Evolutionary conservation across 2,329 filamentous ascomycete genomes (phyloP).

Genomic region (Erysiphe pulchra): DNA sequence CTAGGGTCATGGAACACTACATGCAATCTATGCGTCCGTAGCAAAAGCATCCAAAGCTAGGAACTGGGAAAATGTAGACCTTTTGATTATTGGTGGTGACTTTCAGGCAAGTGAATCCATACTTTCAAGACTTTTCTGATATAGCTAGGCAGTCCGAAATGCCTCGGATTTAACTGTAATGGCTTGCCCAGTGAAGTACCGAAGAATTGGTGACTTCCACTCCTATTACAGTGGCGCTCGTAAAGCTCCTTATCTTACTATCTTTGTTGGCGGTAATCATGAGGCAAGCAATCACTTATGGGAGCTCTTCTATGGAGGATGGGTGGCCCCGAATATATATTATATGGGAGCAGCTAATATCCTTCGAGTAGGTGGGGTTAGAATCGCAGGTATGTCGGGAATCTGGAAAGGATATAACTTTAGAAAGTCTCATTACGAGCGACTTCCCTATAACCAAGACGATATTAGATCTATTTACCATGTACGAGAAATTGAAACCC

Average conservation of each 20-base stretch:
- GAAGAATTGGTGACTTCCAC: slow-evolving; percentile 72
- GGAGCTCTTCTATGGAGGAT: slow-evolving; percentile 89
- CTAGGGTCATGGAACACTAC: slow-evolving; percentile 71
- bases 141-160: slow-evolving; percentile 52
- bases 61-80: slow-evolving; percentile 58
- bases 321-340: slow-evolving; percentile 93
- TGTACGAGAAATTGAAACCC: slow-evolving; percentile 67
- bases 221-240: slow-evolving; percentile 68
- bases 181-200: slow-evolving; percentile 73
- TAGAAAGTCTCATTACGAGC: slow-evolving; percentile 56
- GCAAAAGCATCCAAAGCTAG: slow-evolving; percentile 39
- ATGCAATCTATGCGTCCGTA: slow-evolving; percentile 74
- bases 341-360: slow-evolving; percentile 89
- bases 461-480: slow-evolving; percentile 74
- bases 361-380: slow-evolving; percentile 53
- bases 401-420: slow-evolving; percentile 92
- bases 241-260: slow-evolving; percentile 61
- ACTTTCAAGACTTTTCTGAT: slow-evolving; percentile 1
- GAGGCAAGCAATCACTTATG: slow-evolving; percentile 76
- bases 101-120: slow-evolving; percentile 39
- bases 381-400: slow-evolving; percentile 73
- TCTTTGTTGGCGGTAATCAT: slow-evolving; percentile 89
- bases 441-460: slow-evolving; percentile 54
- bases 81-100: slow-evolving; percentile 86
- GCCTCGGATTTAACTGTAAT: slow-evolving; percentile 68